phyloP scores from a whole-genome alignment of 495 filamentous ascomycete species.

The Daldinia childiae region DNA sequence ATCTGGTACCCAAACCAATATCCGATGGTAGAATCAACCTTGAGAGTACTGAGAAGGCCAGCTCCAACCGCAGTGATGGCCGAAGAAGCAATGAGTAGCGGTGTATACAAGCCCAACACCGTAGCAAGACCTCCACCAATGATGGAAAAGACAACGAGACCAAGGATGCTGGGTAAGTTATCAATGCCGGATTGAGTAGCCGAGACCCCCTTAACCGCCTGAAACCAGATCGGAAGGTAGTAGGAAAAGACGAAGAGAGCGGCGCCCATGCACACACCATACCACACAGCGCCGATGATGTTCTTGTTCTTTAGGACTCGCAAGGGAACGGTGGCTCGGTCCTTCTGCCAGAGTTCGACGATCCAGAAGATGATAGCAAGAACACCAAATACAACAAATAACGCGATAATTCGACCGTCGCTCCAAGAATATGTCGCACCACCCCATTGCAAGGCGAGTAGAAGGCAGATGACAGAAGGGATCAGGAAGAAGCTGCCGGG shows the following conservation, averaged over 20 bases:
- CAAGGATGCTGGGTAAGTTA: slow-evolving; percentile 77
- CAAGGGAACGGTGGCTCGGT: slow-evolving; percentile 22
- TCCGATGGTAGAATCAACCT: slow-evolving; percentile 59
- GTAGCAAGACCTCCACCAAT: slow-evolving; percentile 68
- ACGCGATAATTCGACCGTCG: slow-evolving; percentile 70
- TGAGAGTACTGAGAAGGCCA: slow-evolving; percentile 73
- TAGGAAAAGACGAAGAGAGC: slow-evolving; percentile 68
- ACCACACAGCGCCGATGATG: slow-evolving; percentile 24
- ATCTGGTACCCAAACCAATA: slow-evolving; percentile 84
- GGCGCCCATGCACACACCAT: slow-evolving; percentile 32
- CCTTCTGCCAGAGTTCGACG: slow-evolving; percentile 19
- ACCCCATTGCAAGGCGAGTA: slow-evolving; percentile 89
- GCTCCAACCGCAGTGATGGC: slow-evolving; percentile 70
- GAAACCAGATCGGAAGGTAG: slow-evolving; percentile 90
- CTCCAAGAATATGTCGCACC: slow-evolving; percentile 75
- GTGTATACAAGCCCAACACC: slow-evolving; percentile 64
- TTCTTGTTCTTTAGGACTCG: slow-evolving; percentile 31
- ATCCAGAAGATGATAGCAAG: slow-evolving; percentile 53
- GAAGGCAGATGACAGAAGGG: slow-evolving; percentile 61
- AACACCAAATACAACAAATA: slow-evolving; percentile 76
- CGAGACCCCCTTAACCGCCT: slow-evolving; percentile 76
- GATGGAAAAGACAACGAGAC: slow-evolving; percentile 68
- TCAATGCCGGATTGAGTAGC: slow-evolving; percentile 80
- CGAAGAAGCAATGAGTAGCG: slow-evolving; percentile 58
- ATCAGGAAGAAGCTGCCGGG: slow-evolving; percentile 53